These are phyloP conservation scores for Dissophora globulifera DNA, from an alignment of 192 early-diverging fungal species.

Conservation along the genomic window DNA sequence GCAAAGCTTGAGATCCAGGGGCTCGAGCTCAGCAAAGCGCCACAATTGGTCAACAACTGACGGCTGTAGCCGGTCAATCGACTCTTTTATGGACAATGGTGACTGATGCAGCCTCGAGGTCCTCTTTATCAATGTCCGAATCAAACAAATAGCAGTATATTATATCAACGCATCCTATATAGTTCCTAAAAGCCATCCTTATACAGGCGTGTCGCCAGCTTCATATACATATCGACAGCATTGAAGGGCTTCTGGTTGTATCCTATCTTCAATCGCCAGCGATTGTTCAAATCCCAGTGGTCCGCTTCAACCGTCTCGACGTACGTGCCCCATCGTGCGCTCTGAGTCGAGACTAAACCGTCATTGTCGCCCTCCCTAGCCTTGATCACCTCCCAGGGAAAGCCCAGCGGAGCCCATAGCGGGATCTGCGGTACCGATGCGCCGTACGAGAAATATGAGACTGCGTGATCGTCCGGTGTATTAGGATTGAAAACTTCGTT, in stretches of 20 bases:
- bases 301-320: conserved; percentile 83
- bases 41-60: too few relatives aligned
- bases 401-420: conserved; percentile 76
- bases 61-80: too few relatives aligned
- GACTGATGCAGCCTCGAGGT: too few relatives aligned
- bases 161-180: too few relatives aligned
- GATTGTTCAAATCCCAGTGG: conserved; percentile 87
- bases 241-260: conserved; percentile 65
- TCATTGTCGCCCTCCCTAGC: conserved; percentile 90
- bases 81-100: too few relatives aligned
- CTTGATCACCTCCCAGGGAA: conserved; percentile 83
- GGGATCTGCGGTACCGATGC: conserved; percentile 75
- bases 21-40: too few relatives aligned
- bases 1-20: too few relatives aligned
- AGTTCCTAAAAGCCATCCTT: conserved; percentile 67
- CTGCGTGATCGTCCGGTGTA: conserved; percentile 80
- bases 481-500: conserved; percentile 85
- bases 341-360: conserved; percentile 85
- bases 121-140: too few relatives aligned
- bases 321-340: conserved; percentile 91
- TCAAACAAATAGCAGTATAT: too few relatives aligned
- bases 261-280: conserved; percentile 56
- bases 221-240: conserved; percentile 76
- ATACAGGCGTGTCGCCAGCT: conserved; percentile 71
- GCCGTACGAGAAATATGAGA: conserved; percentile 87